These are phyloP conservation scores for Hypomyces perniciosus DNA, from an alignment of 2,329 filamentous ascomycete species.

Conservation along the genomic window DNA sequence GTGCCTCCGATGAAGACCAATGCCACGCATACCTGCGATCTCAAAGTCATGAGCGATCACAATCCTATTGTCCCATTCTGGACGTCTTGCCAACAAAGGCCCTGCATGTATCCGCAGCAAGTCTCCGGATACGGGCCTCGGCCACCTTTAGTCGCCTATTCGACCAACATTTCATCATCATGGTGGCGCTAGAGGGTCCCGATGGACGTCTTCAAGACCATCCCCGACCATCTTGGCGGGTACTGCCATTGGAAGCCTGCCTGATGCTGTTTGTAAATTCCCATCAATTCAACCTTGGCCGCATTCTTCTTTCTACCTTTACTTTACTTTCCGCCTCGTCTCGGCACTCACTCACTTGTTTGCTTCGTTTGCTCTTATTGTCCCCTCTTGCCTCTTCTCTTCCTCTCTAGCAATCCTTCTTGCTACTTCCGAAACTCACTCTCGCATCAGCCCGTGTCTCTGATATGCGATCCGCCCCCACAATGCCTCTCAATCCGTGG, in stretches of 20 bases:
- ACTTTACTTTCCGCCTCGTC: neutral
- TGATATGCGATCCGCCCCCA: slow-evolving; percentile 13
- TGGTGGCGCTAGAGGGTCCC: neutral
- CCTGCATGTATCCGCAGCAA: neutral
- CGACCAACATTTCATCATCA: neutral
- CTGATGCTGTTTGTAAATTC: too few relatives aligned
- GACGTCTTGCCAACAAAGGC: neutral
- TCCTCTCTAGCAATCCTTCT: neutral
- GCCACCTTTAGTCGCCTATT: neutral
- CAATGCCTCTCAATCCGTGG: slow-evolving; percentile 29
- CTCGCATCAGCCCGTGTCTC: neutral
- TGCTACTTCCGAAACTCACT: too few relatives aligned
- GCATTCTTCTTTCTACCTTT: too few relatives aligned
- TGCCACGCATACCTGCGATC: slow-evolving; percentile 5
- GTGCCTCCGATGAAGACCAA: slow-evolving; percentile 3
- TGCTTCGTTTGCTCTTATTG: neutral
- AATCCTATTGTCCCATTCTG: neutral
- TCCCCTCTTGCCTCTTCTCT: neutral
- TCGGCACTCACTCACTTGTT: neutral
- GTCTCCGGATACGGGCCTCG: neutral
- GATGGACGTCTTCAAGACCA: neutral
- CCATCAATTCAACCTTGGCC: too few relatives aligned
- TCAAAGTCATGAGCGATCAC: neutral
- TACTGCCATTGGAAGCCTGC: too few relatives aligned
- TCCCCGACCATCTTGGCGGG: neutral